Evolutionary conservation across 179 eudicot genomes (phyloP).

Genomic region (Beta macrorhiza): DNA sequence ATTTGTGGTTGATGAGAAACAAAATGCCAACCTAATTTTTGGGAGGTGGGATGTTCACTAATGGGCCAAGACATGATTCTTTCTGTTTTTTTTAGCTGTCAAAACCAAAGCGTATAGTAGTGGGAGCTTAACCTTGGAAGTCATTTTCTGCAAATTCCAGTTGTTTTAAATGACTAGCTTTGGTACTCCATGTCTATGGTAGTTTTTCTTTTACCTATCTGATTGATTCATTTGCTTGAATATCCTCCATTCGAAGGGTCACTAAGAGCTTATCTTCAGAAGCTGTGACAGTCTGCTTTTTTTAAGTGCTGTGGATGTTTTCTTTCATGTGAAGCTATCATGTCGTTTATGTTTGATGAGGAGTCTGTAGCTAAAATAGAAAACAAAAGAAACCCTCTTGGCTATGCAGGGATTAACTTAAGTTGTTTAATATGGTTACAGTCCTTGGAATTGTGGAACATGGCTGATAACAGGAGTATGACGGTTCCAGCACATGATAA

Average conservation of each 20-base stretch:
- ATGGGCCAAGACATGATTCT: background rate
- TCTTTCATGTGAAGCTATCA: background rate
- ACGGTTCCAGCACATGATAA: slow-evolving; percentile 72
- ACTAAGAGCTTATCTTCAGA: background rate
- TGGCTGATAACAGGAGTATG: slow-evolving; percentile 88
- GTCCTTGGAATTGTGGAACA: slow-evolving; percentile 92
- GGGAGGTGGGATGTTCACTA: background rate
- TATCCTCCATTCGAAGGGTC: background rate
- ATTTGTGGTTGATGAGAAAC: background rate
- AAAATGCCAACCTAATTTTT: background rate
- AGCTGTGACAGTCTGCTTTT: background rate
- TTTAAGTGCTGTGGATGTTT: background rate
- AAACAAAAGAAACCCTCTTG: background rate
- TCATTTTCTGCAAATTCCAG: background rate
- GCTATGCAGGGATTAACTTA: background rate
- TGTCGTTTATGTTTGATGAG: background rate
- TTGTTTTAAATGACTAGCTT: background rate
- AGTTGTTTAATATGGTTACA: slow-evolving; percentile 26
- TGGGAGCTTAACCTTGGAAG: background rate
- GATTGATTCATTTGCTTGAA: background rate
- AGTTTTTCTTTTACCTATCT: background rate
- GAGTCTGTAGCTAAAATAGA: background rate
- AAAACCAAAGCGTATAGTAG: background rate
- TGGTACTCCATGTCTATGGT: background rate
- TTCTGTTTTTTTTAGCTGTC: background rate